A percentile compares a stretch with the other conserved stretches of the same genome.
Conservation (phyloP, 2,329 filamentous ascomycete species). For the Epichloe festucae region DNA sequence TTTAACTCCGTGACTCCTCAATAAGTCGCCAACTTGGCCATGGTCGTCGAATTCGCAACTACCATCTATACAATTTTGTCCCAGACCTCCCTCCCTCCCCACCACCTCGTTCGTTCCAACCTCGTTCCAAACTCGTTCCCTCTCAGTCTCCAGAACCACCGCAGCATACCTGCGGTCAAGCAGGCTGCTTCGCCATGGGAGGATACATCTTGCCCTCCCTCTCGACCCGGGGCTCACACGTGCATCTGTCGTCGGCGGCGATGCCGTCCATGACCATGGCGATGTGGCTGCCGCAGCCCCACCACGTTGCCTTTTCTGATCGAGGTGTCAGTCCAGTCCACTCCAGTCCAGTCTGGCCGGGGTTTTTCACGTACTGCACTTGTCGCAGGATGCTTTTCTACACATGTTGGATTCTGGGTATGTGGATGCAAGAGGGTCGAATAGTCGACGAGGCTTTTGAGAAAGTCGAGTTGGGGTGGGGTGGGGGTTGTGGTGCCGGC, state of each 20-base stretch:
- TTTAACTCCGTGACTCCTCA: no score
- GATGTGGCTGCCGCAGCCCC: conserved; percentile 51
- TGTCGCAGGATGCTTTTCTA: conserved; percentile 47
- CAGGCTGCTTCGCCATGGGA: conserved; percentile 39
- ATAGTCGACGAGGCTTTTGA: not conserved
- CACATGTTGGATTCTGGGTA: conserved; percentile 38
- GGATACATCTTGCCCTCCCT: conserved; percentile 50
- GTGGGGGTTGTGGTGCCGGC: no score
- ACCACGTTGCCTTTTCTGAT: conserved; percentile 48
- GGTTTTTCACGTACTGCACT: conserved; percentile 39
- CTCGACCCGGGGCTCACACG: conserved; percentile 50
- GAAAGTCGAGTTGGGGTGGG: not conserved
- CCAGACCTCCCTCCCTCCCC: conserved; percentile 15
- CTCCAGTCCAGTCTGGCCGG: no score
- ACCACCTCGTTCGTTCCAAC: conserved; percentile 11
- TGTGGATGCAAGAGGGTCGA: not conserved
- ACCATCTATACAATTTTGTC: conserved; percentile 8
- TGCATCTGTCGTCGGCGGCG: conserved; percentile 47
- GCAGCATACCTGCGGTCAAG: not conserved
- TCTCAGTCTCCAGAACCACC: conserved; percentile 1
- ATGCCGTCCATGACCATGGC: conserved; percentile 48
- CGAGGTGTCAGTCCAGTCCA: not conserved
- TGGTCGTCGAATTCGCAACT: not conserved
- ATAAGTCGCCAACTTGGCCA: not conserved
- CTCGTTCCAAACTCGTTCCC: no score